Percentiles rank a stretch among this genome's conserved stretches.
Evolutionary conservation across 495 filamentous ascomycete species (phyloP).

Genomic region (Chaetomidium leptoderma): DNA sequence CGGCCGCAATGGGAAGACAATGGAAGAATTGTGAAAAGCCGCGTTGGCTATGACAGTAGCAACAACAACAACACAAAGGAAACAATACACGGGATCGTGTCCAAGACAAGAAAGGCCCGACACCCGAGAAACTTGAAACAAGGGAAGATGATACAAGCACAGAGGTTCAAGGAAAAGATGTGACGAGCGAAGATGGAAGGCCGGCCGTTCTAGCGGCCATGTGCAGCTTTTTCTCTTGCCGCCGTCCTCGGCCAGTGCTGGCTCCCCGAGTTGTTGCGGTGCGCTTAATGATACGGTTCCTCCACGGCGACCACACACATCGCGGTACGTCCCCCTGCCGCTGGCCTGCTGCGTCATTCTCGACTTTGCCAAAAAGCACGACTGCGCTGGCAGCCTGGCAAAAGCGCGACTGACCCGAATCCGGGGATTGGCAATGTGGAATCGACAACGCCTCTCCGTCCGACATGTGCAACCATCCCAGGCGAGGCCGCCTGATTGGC

Average conservation of each 20-base stretch:
- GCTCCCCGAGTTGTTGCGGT: background rate
- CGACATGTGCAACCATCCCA: background rate
- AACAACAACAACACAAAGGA: background rate
- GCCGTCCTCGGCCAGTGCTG: background rate
- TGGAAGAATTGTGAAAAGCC: background rate
- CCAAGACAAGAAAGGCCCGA: background rate
- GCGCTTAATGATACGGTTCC: constrained; percentile 15
- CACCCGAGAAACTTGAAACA: constrained; percentile 17
- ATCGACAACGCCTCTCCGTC: background rate
- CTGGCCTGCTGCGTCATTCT: background rate
- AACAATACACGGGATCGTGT: constrained; percentile 5
- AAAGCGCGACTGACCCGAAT: background rate
- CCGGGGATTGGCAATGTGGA: background rate
- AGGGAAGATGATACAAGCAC: background rate
- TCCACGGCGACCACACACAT: constrained; percentile 2
- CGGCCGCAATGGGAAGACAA: background rate
- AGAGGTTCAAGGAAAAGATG: constrained; percentile 8
- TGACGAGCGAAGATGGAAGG: constrained; percentile 12
- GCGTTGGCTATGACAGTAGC: background rate
- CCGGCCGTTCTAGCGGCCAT: constrained; percentile 7
- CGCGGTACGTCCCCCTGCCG: background rate
- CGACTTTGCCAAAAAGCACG: background rate
- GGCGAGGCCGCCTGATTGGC: constrained; percentile 5
- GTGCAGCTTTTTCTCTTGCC: constrained; percentile 4
- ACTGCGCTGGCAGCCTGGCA: background rate